phyloP scores from a whole-genome alignment of 1,284 basidiomycete genomes.

The Tilletia horrida region DNA sequence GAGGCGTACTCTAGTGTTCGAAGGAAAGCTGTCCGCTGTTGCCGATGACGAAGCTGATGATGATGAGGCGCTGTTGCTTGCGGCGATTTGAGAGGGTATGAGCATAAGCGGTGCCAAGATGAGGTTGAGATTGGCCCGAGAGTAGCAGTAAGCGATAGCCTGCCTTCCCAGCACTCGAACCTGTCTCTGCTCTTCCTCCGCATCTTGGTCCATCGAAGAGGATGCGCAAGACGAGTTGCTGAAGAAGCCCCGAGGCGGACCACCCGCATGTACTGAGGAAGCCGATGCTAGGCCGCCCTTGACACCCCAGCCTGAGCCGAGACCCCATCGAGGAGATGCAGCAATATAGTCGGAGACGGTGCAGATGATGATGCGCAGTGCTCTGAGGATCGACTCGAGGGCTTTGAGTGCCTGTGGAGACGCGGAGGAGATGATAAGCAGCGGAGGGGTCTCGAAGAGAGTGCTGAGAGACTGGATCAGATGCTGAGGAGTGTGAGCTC shows the following conservation, averaged over 20 bases:
- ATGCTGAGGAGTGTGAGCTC: constrained; percentile 17
- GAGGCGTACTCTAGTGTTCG: constrained; percentile 23
- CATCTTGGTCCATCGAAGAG: constrained; percentile 5
- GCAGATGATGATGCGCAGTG: constrained; percentile 39
- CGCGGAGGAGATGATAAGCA: background rate
- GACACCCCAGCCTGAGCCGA: constrained; percentile 40
- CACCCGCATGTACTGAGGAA: constrained; percentile 3
- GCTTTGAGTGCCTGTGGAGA: constrained; percentile 7
- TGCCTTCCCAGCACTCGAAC: constrained; percentile 12
- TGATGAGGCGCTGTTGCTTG: constrained; percentile 19
- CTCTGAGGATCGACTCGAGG: constrained; percentile 37
- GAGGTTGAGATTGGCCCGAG: constrained; percentile 1
- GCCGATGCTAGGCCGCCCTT: background rate
- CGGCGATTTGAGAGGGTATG: constrained; percentile 19
- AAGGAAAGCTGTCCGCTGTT: constrained; percentile 28
- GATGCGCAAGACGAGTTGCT: background rate
- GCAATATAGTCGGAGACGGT: constrained; percentile 44
- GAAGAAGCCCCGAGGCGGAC: background rate
- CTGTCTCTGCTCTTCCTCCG: background rate
- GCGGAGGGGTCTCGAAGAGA: background rate
- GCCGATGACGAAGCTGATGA: constrained; percentile 18
- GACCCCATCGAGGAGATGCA: constrained; percentile 41
- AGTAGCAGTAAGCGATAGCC: constrained; percentile 13
- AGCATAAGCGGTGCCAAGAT: constrained; percentile 17
- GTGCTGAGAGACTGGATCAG: constrained; percentile 20